Percentiles rank a stretch among this genome's conserved stretches.
phyloP scores from a whole-genome alignment of 805 yeast species.

The Komagataella mondaviorum region DNA sequence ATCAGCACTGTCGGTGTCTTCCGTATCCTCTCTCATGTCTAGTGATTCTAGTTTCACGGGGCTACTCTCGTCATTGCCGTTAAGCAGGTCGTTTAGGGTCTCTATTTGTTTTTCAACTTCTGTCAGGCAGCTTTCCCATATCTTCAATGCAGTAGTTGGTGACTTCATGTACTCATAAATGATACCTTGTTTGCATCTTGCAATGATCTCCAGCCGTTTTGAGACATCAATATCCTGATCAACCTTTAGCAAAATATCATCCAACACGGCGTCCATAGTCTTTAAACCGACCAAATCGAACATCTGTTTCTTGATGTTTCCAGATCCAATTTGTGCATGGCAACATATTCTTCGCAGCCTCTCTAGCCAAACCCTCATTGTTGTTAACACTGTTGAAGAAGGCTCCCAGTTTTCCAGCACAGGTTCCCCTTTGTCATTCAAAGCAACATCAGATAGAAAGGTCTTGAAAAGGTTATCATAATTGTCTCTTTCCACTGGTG shows the following conservation, averaged over 20 bases:
- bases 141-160: slow-evolving; percentile 34
- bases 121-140: slow-evolving; percentile 28
- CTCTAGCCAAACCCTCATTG: slow-evolving; percentile 59
- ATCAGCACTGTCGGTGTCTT: background rate
- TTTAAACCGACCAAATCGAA: slow-evolving; percentile 15
- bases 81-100: slow-evolving; percentile 7
- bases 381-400: slow-evolving; percentile 21
- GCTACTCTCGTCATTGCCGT: background rate
- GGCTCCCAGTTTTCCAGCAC: slow-evolving; percentile 34
- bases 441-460: slow-evolving; percentile 45
- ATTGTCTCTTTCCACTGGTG: slow-evolving; percentile 74
- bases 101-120: slow-evolving; percentile 13
- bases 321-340: slow-evolving; percentile 39
- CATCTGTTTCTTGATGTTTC: slow-evolving; percentile 1
- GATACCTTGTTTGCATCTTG: slow-evolving; percentile 34
- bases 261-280: slow-evolving; percentile 57
- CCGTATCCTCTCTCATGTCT: background rate
- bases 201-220: background rate
- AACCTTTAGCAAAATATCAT: slow-evolving; percentile 47
- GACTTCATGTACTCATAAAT: slow-evolving; percentile 42
- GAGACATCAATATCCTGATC: slow-evolving; percentile 22
- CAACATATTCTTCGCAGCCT: slow-evolving; percentile 71
- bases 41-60: background rate
- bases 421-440: slow-evolving; percentile 38
- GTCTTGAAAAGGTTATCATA: slow-evolving; percentile 51